A percentile compares a stretch with the other conserved stretches of the same genome.
These are phyloP conservation scores for Neocatenulostroma microsporum DNA, from an alignment of 2,329 filamentous ascomycete species.

Conservation along the genomic window DNA sequence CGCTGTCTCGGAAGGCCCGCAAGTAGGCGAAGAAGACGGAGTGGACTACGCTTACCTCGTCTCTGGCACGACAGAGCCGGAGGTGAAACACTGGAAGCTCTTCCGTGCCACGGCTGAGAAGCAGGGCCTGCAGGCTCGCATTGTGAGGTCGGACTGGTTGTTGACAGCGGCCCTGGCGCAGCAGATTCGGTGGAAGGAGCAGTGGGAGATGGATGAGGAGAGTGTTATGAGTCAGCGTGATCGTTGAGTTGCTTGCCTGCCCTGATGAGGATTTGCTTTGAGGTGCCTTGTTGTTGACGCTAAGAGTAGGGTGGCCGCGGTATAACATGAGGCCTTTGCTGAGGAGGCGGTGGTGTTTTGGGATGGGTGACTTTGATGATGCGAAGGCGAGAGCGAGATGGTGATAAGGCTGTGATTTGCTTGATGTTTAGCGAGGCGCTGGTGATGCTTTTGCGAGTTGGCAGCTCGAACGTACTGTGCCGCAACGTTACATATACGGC, in stretches of 20 bases:
- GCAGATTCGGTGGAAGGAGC: conserved; percentile 45
- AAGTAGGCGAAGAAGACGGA: conserved; percentile 49
- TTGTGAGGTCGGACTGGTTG: conserved; percentile 84
- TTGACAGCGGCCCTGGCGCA: conserved; percentile 85
- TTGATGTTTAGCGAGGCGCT: conserved; percentile 5
- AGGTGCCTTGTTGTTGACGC: conserved; percentile 3
- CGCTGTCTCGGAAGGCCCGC: conserved; percentile 46
- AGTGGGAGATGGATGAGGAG: conserved; percentile 24
- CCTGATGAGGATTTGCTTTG: conserved; percentile 32
- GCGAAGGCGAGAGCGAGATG: background rate
- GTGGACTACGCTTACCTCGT: conserved; percentile 64
- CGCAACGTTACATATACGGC: no score
- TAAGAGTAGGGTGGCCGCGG: conserved; percentile 1
- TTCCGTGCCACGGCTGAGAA: conserved; percentile 73
- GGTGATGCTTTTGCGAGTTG: background rate
- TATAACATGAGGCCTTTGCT: conserved; percentile 1
- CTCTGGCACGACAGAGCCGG: conserved; percentile 57
- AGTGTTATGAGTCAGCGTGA: conserved; percentile 12
- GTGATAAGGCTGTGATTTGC: background rate
- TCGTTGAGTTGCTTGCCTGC: conserved; percentile 11
- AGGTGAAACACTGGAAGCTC: conserved; percentile 67
- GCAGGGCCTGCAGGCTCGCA: conserved; percentile 68
- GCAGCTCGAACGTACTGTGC: background rate
- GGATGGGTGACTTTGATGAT: background rate
- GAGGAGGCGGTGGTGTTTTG: conserved; percentile 5